Percentiles rank a stretch among this genome's conserved stretches.
Evolutionary conservation across 2,329 filamentous ascomycete species (phyloP).

Genomic region (Pezicula carpinea): DNA sequence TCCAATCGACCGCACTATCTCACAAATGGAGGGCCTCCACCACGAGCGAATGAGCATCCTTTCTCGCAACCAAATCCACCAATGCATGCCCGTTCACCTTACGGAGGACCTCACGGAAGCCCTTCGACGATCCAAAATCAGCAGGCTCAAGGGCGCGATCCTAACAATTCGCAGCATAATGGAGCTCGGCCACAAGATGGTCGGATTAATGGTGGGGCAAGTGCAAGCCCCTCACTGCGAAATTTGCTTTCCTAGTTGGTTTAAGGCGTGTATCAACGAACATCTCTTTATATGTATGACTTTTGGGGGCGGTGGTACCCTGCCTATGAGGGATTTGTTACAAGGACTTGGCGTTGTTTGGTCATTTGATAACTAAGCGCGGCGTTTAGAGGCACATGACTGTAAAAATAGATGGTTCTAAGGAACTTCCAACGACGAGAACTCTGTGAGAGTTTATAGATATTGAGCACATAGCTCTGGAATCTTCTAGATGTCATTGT

Average conservation of each 20-base stretch:
- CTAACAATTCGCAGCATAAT: constrained; percentile 15
- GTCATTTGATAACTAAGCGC: constrained; percentile 9
- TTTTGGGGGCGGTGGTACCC: no score
- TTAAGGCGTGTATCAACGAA: no score
- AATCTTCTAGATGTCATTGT: no score
- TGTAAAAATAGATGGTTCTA: constrained; percentile 4
- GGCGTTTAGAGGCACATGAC: constrained; percentile 12
- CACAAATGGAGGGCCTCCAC: constrained; percentile 31
- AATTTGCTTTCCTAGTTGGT: constrained; percentile 62
- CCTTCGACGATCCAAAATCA: constrained; percentile 24
- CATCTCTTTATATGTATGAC: constrained; percentile 2
- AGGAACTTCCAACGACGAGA: neutral
- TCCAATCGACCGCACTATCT: constrained; percentile 29
- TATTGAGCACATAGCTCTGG: no score
- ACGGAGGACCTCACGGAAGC: constrained; percentile 21
- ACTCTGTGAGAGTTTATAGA: neutral
- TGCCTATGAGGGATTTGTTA: neutral
- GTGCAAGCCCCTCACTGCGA: constrained; percentile 70
- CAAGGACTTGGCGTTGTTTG: constrained; percentile 3
- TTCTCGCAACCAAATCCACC: constrained; percentile 40
- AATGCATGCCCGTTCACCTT: constrained; percentile 39
- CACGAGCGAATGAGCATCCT: constrained; percentile 40
- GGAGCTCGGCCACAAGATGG: constrained; percentile 31
- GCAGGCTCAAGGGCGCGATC: constrained; percentile 24
- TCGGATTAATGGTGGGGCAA: constrained; percentile 59